These are phyloP conservation scores for Russula sp. DNA, from an alignment of 768 basidiomycete species.

Conservation along the genomic window DNA sequence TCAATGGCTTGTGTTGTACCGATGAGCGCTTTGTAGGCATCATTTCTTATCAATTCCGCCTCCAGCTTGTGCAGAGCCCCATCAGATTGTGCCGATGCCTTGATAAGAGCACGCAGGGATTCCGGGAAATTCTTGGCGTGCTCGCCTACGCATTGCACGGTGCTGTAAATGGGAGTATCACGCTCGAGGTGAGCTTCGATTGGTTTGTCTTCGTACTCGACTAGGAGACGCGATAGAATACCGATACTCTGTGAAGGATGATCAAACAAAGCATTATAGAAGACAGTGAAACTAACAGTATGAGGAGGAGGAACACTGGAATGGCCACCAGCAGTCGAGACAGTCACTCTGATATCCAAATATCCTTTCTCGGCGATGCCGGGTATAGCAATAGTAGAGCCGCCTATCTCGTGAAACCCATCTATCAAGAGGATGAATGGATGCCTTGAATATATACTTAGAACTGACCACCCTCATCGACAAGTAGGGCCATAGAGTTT, in stretches of 20 bases:
- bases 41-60: conserved; percentile 27
- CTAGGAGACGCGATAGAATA: conserved; percentile 47
- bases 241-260: conserved; percentile 49
- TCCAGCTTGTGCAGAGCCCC: conserved; percentile 34
- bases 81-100: conserved; percentile 28
- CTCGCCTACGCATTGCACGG: conserved; percentile 40
- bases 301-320: conserved; percentile 80
- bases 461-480: conserved; percentile 79
- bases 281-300: conserved; percentile 43
- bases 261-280: not conserved
- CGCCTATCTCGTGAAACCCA: conserved; percentile 46
- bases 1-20: conserved; percentile 34
- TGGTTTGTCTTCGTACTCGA: conserved; percentile 20
- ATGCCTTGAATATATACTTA: not conserved
- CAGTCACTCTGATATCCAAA: conserved; percentile 55
- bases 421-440: conserved; percentile 30
- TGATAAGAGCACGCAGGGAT: conserved; percentile 29
- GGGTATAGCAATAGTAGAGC: conserved; percentile 52
- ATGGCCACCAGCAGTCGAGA: conserved; percentile 73
- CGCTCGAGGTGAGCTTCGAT: conserved; percentile 29
- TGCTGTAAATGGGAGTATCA: conserved; percentile 31
- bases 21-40: conserved; percentile 30
- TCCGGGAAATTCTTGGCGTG: conserved; percentile 36
- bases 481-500: conserved; percentile 65
- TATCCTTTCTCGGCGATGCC: conserved; percentile 73